Conservation (phyloP, 176 grass and related monocot species). For the Rhynchospora tenuis region DNA sequence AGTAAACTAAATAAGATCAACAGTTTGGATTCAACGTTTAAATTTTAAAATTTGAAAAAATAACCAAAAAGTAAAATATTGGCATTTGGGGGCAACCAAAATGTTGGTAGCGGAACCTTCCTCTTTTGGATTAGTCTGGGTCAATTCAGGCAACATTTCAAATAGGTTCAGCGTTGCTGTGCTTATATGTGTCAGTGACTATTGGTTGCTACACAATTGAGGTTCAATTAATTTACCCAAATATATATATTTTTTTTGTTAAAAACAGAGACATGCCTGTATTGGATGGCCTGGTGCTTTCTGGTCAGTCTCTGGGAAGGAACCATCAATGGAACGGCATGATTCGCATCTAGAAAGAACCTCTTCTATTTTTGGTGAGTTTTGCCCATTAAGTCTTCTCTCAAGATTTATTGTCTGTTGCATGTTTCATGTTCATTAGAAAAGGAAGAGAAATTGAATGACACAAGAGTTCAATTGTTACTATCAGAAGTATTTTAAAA, state of each 20-base stretch:
- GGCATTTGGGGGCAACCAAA: too few relatives aligned
- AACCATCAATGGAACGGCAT: neutral
- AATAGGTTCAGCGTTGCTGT: neutral
- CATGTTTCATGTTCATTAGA: slow-evolving; percentile 7
- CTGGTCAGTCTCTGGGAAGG: neutral
- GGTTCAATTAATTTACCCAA: neutral
- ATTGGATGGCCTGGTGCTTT: neutral
- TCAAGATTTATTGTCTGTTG: slow-evolving; percentile 27
- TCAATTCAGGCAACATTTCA: too few relatives aligned
- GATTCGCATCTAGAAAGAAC: neutral
- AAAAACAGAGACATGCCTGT: neutral
- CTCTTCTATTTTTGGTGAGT: slow-evolving; percentile 26
- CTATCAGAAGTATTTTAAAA: neutral
- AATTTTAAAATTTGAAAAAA: too few relatives aligned
- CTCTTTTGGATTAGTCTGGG: too few relatives aligned
- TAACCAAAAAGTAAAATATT: too few relatives aligned
- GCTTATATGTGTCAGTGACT: neutral
- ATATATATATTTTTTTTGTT: neutral
- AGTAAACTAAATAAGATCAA: too few relatives aligned
- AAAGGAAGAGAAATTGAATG: neutral
- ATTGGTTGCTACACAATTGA: neutral
- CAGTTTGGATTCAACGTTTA: too few relatives aligned
- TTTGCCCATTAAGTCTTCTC: slow-evolving; percentile 26
- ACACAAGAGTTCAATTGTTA: neutral
- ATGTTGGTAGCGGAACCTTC: too few relatives aligned